Percentiles rank a stretch among this genome's conserved stretches.
Evolutionary conservation across 164 flowering plant species (phyloP).

Genomic region (Annona cherimola): DNA sequence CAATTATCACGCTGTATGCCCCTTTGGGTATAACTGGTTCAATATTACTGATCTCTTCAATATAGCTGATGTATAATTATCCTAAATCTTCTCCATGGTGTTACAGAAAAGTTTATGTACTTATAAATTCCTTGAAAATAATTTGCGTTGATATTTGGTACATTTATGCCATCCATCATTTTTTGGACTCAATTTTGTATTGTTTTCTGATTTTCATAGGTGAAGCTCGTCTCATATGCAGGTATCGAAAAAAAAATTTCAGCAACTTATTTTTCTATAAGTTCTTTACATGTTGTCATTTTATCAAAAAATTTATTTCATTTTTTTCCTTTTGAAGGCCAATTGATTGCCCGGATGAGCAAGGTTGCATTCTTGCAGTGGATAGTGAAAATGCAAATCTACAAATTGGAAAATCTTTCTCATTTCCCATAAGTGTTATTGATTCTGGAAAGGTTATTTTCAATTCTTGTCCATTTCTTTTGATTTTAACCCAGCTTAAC

Average conservation of each 20-base stretch:
- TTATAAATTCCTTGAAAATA: not conserved
- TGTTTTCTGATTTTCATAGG: slow-evolving; percentile 33
- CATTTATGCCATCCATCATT: not conserved
- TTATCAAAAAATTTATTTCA: not conserved
- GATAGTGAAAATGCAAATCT: slow-evolving; percentile 26
- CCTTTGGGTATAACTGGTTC: not conserved
- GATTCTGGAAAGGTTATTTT: slow-evolving; percentile 58
- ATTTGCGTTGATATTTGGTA: not conserved
- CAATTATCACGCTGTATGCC: not conserved
- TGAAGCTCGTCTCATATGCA: slow-evolving; percentile 68
- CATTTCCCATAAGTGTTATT: slow-evolving; percentile 61
- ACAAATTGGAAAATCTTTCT: slow-evolving; percentile 41
- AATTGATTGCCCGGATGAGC: slow-evolving; percentile 30
- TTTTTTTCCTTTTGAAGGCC: slow-evolving; percentile 51
- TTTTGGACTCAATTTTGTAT: not conserved
- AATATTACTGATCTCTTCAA: no score
- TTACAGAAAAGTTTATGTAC: no score
- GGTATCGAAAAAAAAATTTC: slow-evolving; percentile 28
- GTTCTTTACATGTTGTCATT: not conserved
- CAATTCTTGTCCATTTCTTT: not conserved
- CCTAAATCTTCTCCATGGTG: no score
- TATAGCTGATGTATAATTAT: no score
- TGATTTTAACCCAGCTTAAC: not conserved
- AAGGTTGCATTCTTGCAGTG: slow-evolving; percentile 39
- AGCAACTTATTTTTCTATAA: not conserved